These are phyloP conservation scores for Astrothelium macrocarpum DNA, from an alignment of 495 filamentous ascomycete genomes.

Conservation along the genomic window DNA sequence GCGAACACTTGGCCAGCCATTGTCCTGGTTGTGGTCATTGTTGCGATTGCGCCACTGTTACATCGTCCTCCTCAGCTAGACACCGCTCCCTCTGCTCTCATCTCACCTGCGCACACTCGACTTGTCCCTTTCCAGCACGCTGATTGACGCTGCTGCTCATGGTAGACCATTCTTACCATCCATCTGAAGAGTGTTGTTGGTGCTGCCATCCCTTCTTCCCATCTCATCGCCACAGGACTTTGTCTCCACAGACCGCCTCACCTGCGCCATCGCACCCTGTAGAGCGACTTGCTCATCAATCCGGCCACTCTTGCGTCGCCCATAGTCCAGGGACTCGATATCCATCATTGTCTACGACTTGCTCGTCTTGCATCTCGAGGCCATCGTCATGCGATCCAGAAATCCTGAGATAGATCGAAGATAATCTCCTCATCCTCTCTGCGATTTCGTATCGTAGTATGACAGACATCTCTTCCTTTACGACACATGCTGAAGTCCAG, in stretches of 20 bases:
- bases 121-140: neutral
- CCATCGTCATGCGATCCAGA: neutral
- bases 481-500: slow-evolving; percentile 52
- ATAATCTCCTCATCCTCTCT: slow-evolving; percentile 2
- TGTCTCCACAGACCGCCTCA: neutral
- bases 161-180: neutral
- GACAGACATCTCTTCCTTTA: slow-evolving; percentile 69
- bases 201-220: neutral
- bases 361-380: neutral
- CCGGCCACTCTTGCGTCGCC: neutral
- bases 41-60: slow-evolving; percentile 2
- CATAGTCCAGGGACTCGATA: neutral
- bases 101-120: neutral
- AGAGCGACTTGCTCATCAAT: neutral
- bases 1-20: neutral
- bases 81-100: neutral
- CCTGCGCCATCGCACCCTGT: neutral
- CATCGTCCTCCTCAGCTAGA: neutral
- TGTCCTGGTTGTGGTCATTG: neutral
- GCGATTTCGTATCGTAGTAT: slow-evolving; percentile 58
- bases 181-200: neutral
- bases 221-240: neutral
- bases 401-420: slow-evolving; percentile 4
- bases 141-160: neutral
- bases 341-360: neutral